Percentiles rank a stretch among this genome's conserved stretches.
Evolutionary conservation across 1,139 yeast species (phyloP).

Genomic region (Trichomonascaceae sp.): DNA sequence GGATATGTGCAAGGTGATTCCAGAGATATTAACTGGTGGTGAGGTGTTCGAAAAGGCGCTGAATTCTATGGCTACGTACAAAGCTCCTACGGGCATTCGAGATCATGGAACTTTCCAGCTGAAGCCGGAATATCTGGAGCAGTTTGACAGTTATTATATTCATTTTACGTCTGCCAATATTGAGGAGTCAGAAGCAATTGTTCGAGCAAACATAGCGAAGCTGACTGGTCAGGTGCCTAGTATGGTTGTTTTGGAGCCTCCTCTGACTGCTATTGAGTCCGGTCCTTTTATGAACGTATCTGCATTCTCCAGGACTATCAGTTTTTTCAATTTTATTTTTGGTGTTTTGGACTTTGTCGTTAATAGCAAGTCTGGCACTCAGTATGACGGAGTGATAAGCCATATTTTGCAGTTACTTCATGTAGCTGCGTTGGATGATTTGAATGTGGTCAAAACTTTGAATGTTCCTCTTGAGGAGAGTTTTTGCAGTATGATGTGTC

Average conservation of each 20-base stretch:
- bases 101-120: constrained; percentile 67
- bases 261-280: constrained; percentile 25
- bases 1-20: constrained; percentile 60
- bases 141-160: constrained; percentile 75
- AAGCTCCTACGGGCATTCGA: constrained; percentile 56
- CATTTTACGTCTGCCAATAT: constrained; percentile 72
- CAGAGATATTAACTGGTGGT: constrained; percentile 66
- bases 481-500: constrained; percentile 10
- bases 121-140: constrained; percentile 48
- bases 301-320: constrained; percentile 30
- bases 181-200: constrained; percentile 61
- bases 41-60: constrained; percentile 68
- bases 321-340: constrained; percentile 30
- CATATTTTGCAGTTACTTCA: constrained; percentile 66
- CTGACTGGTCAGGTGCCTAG: constrained; percentile 23
- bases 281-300: constrained; percentile 33
- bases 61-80: constrained; percentile 52
- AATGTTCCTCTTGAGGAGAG: constrained; percentile 2
- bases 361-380: constrained; percentile 31
- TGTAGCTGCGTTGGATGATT: constrained; percentile 41
- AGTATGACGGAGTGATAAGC: constrained; percentile 52
- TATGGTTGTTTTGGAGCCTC: constrained; percentile 33
- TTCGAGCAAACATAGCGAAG: constrained; percentile 42
- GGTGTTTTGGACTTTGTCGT: constrained; percentile 19
- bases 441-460: constrained; percentile 12